These are phyloP conservation scores for Pholiota conissans DNA, from an alignment of 768 basidiomycete genomes.

Conservation along the genomic window DNA sequence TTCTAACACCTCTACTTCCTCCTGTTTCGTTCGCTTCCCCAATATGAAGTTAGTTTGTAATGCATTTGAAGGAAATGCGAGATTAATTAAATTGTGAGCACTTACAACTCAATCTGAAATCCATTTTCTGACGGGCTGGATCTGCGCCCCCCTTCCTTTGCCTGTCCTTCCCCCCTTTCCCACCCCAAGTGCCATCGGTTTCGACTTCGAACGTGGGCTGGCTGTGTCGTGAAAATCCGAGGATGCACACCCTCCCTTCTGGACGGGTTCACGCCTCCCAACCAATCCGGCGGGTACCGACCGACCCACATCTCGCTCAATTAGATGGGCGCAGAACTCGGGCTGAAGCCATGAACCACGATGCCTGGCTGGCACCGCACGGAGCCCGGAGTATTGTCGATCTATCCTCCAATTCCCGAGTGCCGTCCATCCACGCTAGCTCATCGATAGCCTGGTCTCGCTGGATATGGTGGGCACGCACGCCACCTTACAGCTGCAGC, in stretches of 20 bases:
- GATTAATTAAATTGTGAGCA: neutral
- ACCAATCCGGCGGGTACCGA: constrained; percentile 16
- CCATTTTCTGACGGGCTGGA: too few species aligned
- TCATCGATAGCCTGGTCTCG: neutral
- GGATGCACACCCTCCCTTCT: neutral
- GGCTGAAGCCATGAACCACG: constrained; percentile 11
- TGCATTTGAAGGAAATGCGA: neutral
- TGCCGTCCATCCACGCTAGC: too few species aligned
- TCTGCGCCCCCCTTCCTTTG: too few species aligned
- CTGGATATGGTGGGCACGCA: neutral
- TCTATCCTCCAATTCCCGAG: neutral
- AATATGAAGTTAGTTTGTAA: neutral
- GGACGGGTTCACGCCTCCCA: neutral
- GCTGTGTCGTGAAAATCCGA: neutral
- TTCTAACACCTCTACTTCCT: too few species aligned
- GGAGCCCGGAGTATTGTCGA: neutral
- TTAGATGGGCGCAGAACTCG: constrained; percentile 2
- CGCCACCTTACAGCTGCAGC: too few species aligned
- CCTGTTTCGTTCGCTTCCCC: neutral
- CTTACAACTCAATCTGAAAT: too few species aligned
- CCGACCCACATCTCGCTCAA: neutral
- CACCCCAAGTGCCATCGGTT: neutral
- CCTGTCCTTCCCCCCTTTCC: too few species aligned
- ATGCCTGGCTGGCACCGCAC: neutral
- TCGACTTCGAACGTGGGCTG: neutral